phyloP scores from a whole-genome alignment of 352 stramenopile genomes.

The Globisporangium takayamanum region DNA sequence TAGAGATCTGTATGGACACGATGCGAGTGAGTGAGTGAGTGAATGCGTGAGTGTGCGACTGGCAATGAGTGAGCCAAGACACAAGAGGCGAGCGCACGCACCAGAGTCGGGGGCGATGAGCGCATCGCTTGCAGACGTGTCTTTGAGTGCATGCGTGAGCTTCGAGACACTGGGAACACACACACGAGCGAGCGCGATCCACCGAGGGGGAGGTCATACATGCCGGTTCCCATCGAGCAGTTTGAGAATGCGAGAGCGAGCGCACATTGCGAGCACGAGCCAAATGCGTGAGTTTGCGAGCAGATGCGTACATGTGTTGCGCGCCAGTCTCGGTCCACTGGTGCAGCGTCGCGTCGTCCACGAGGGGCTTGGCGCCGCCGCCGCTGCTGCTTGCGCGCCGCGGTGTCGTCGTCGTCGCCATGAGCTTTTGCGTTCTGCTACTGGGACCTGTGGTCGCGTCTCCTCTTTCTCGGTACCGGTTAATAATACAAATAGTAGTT shows the following conservation, averaged over 20 bases:
- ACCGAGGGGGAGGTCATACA: no score
- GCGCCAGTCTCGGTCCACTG: slow-evolving; percentile 61
- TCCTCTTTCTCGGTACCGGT: no score
- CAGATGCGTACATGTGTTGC: slow-evolving; percentile 39
- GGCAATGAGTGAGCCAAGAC: background rate
- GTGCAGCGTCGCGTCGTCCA: slow-evolving; percentile 49
- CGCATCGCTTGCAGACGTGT: slow-evolving; percentile 10
- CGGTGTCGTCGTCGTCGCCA: slow-evolving; percentile 11
- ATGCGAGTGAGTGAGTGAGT: background rate
- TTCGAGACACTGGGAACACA: slow-evolving; percentile 25
- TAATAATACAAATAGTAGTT: no score
- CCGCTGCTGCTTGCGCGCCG: slow-evolving; percentile 17
- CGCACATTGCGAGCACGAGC: background rate
- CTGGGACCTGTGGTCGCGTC: no score
- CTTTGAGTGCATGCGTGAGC: slow-evolving; percentile 33
- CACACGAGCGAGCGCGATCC: background rate
- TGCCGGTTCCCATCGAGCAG: no score
- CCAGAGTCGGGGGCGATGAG: slow-evolving; percentile 18
- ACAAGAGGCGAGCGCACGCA: slow-evolving; percentile 11
- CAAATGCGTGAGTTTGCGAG: background rate
- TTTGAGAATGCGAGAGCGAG: background rate
- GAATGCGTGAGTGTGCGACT: background rate
- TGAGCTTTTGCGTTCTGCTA: background rate
- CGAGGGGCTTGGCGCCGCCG: slow-evolving; percentile 26
- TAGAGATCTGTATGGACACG: slow-evolving; percentile 29